phyloP scores from a whole-genome alignment of 2,329 filamentous ascomycete species.

The Drechslerella coelobrocha region DNA sequence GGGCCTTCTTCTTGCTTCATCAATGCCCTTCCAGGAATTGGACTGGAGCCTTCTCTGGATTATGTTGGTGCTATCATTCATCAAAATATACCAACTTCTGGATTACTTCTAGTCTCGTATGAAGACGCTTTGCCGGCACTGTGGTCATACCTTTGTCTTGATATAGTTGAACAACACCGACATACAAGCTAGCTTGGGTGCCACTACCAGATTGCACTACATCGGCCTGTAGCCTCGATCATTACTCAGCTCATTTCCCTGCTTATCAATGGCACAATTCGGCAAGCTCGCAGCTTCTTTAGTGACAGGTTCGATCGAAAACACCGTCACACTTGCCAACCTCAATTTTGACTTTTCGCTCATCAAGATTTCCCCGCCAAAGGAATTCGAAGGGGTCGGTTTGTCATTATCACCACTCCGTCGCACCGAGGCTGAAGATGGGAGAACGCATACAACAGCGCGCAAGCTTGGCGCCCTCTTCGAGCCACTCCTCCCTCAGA shows the following conservation, averaged over 20 bases:
- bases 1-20: no score
- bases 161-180: no score
- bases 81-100: no score
- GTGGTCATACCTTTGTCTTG: no score
- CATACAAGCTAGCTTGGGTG: no score
- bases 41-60: no score
- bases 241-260: no score
- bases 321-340: slow-evolving; percentile 31
- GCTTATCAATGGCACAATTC: slow-evolving; percentile 15
- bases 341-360: slow-evolving; percentile 47
- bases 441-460: slow-evolving; percentile 24
- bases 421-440: slow-evolving; percentile 29
- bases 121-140: no score
- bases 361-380: slow-evolving; percentile 28
- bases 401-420: slow-evolving; percentile 16
- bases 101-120: no score
- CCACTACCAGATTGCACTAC: no score
- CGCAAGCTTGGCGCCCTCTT: slow-evolving; percentile 41
- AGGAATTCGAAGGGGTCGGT: slow-evolving; percentile 38
- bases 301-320: slow-evolving; percentile 25
- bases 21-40: no score
- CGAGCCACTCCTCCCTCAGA: slow-evolving; percentile 24
- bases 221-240: not conserved
- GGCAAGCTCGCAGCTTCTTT: slow-evolving; percentile 17
- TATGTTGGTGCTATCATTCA: no score